phyloP scores from a whole-genome alignment of 1,139 yeast species.

The Torulaspora pretoriensis region DNA sequence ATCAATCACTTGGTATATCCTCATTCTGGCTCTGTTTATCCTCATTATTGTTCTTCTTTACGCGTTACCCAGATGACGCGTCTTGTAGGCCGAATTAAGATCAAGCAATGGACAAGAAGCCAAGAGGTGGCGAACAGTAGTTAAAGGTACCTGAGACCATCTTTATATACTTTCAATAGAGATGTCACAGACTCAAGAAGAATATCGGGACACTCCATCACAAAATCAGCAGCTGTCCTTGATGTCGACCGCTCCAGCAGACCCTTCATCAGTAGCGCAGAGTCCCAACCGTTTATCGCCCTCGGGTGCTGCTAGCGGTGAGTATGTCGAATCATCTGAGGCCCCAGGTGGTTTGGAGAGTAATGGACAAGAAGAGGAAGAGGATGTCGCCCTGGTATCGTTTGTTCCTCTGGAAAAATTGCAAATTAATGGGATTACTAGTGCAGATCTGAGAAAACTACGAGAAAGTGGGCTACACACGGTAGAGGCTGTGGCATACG shows the following conservation, averaged over 20 bases:
- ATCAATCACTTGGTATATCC: too few relatives aligned
- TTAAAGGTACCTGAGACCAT: not conserved
- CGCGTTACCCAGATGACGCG: constrained; percentile 10
- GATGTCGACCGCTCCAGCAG: constrained; percentile 21
- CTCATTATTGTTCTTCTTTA: not conserved
- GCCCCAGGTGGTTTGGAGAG: constrained; percentile 16
- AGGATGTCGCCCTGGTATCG: constrained; percentile 42
- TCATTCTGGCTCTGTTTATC: not conserved
- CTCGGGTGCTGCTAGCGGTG: constrained; percentile 9
- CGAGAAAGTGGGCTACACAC: constrained; percentile 84
- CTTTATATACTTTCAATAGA: not conserved
- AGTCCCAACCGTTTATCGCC: constrained; percentile 16
- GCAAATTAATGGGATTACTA: constrained; percentile 82
- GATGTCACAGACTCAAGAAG: constrained; percentile 10
- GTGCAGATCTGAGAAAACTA: constrained; percentile 73
- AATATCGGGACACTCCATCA: constrained; percentile 8
- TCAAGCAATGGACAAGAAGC: constrained; percentile 14
- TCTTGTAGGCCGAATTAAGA: constrained; percentile 11
- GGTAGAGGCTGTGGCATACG: constrained; percentile 87
- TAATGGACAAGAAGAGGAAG: constrained; percentile 40
- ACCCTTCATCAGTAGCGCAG: constrained; percentile 16
- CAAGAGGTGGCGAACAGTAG: constrained; percentile 1
- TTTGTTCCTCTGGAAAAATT: constrained; percentile 39
- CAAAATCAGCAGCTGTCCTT: constrained; percentile 11
- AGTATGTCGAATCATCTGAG: constrained; percentile 5